phyloP scores from a whole-genome alignment of 306 rosid genomes.

The Vigna trinervia region DNA sequence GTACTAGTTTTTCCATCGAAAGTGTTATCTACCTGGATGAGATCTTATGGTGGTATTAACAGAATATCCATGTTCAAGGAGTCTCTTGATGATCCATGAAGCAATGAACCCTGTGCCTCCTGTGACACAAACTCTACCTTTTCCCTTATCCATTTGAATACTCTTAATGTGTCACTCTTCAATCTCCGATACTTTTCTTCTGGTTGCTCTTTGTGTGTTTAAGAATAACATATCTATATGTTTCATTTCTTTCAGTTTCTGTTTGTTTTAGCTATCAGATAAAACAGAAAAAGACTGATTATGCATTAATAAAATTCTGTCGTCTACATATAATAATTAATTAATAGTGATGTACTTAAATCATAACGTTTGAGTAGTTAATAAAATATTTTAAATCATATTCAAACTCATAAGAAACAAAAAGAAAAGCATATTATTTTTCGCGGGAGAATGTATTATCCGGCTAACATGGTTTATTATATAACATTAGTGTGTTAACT shows the following conservation, averaged over 20 bases:
- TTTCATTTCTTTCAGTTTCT: not conserved
- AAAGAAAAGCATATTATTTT: not conserved
- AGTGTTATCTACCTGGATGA: slow-evolving; percentile 39
- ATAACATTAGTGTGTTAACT: too few relatives aligned
- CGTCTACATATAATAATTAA: too few relatives aligned
- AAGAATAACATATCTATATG: not conserved
- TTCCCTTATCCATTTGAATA: slow-evolving; percentile 44
- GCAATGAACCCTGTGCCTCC: slow-evolving; percentile 63
- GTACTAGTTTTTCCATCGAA: not conserved
- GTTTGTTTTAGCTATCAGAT: not conserved
- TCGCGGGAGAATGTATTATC: not conserved
- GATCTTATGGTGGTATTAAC: slow-evolving; percentile 61
- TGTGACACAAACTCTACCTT: slow-evolving; percentile 58
- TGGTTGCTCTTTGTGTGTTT: not conserved
- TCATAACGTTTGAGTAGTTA: not conserved
- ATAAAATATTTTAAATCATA: too few relatives aligned
- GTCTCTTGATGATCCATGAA: slow-evolving; percentile 59
- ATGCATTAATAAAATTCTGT: not conserved
- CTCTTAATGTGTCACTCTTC: not conserved
- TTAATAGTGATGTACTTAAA: not conserved
- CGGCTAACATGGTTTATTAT: not conserved
- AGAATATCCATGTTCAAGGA: slow-evolving; percentile 59
- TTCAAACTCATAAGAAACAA: not conserved
- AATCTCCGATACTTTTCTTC: not conserved
- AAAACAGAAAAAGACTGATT: too few relatives aligned